These are phyloP conservation scores for Aspergillus ruber DNA, from an alignment of 2,329 filamentous ascomycete species.

Conservation along the genomic window DNA sequence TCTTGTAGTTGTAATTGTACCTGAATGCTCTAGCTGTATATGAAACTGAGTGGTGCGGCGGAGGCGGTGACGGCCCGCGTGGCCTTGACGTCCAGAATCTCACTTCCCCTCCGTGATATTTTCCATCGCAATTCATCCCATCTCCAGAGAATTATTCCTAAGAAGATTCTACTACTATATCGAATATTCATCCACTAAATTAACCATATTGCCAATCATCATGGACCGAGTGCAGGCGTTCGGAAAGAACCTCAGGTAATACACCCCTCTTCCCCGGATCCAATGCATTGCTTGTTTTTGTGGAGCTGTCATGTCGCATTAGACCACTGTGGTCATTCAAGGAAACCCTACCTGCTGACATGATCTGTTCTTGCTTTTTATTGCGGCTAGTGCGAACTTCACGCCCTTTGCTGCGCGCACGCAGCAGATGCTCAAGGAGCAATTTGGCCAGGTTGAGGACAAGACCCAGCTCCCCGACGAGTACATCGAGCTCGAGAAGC, in stretches of 20 bases:
- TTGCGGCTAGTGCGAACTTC: constrained; percentile 66
- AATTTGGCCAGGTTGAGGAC: constrained; percentile 89
- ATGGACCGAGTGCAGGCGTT: constrained; percentile 68
- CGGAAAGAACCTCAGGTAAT: constrained; percentile 64
- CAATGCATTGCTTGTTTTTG: constrained; percentile 3
- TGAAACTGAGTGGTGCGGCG: constrained; percentile 19
- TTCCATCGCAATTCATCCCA: no score
- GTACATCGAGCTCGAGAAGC: constrained; percentile 97
- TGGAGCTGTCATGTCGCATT: background rate
- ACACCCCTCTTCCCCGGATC: constrained; percentile 10
- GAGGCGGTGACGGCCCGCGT: constrained; percentile 16
- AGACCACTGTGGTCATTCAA: background rate
- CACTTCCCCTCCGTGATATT: background rate
- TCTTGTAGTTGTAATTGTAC: no score
- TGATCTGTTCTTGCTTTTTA: constrained; percentile 34
- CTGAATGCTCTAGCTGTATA: background rate
- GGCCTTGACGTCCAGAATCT: constrained; percentile 1
- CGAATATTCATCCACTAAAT: background rate
- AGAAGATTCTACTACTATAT: no score
- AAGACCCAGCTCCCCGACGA: constrained; percentile 97
- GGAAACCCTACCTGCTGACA: constrained; percentile 22
- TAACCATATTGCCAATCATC: constrained; percentile 5
- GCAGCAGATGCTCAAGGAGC: constrained; percentile 96
- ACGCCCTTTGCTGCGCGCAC: constrained; percentile 90
- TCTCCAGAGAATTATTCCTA: no score